These are phyloP conservation scores for Abrus pulchellus DNA, from an alignment of 306 rosid species.

Conservation along the genomic window DNA sequence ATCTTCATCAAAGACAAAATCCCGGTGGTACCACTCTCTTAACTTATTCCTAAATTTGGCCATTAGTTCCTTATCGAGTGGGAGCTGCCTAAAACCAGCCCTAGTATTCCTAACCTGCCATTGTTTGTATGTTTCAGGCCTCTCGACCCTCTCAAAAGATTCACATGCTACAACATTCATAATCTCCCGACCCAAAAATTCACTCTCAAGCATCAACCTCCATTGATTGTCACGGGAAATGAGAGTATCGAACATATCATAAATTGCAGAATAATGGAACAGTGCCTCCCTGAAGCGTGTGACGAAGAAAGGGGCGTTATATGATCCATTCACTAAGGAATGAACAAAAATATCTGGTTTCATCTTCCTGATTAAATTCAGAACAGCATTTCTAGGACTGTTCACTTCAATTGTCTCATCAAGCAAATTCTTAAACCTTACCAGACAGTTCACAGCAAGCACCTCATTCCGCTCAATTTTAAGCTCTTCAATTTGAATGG, in stretches of 20 bases:
- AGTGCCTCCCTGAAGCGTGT: constrained; percentile 83
- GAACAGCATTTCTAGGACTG: constrained; percentile 72
- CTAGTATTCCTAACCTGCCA: constrained; percentile 73
- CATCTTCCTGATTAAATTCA: constrained; percentile 71
- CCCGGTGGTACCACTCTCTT: constrained; percentile 68
- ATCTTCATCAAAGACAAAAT: constrained; percentile 75
- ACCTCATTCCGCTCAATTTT: constrained; percentile 62
- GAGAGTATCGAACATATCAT: constrained; percentile 65
- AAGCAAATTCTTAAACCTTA: constrained; percentile 65
- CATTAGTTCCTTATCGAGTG: constrained; percentile 66
- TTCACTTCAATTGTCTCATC: constrained; percentile 77
- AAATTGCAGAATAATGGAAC: constrained; percentile 73
- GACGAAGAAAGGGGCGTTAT: constrained; percentile 82
- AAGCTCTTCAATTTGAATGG: constrained; percentile 72
- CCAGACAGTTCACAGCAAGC: constrained; percentile 65
- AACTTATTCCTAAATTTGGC: constrained; percentile 53
- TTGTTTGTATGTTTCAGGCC: constrained; percentile 86
- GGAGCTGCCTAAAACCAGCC: constrained; percentile 77
- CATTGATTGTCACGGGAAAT: constrained; percentile 59
- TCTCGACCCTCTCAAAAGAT: constrained; percentile 80
- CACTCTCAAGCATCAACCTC: constrained; percentile 72
- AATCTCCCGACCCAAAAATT: constrained; percentile 72
- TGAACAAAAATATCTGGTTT: constrained; percentile 74
- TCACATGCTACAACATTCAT: constrained; percentile 89
- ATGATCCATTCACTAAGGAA: constrained; percentile 62